These are phyloP conservation scores for Eucalyptus rudis DNA, from an alignment of 345 rosid genomes.

Conservation along the genomic window DNA sequence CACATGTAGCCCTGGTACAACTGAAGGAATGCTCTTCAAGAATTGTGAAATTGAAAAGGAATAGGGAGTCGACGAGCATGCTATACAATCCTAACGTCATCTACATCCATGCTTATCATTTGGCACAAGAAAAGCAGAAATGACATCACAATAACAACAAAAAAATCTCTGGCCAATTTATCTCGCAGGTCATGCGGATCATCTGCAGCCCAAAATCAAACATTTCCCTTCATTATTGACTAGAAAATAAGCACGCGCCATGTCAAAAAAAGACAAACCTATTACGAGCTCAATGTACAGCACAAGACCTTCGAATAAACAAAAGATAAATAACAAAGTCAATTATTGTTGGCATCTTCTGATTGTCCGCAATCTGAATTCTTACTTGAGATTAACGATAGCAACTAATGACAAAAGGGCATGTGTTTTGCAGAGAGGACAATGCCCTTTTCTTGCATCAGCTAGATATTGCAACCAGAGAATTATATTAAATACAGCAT, in stretches of 20 bases:
- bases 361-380: neutral
- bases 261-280: neutral
- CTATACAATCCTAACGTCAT: neutral
- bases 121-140: neutral
- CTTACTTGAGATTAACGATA: neutral
- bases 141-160: neutral
- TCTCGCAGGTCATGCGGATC: neutral
- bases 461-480: neutral
- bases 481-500: neutral
- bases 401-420: neutral
- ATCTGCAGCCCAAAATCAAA: neutral
- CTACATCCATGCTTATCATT: neutral
- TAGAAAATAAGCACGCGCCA: neutral
- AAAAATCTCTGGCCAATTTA: neutral
- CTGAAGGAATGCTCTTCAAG: neutral
- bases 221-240: neutral
- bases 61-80: neutral
- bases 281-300: neutral
- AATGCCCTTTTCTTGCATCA: neutral
- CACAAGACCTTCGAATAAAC: neutral
- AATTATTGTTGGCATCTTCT: neutral
- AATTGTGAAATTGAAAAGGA: neutral
- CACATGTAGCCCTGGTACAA: neutral
- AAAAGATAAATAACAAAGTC: neutral
- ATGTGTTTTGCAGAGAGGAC: neutral